A percentile compares a stretch with the other conserved stretches of the same genome.
Evolutionary conservation across 2,329 filamentous ascomycete genomes (phyloP).

Genomic region (Colletotrichum euphorbiae): DNA sequence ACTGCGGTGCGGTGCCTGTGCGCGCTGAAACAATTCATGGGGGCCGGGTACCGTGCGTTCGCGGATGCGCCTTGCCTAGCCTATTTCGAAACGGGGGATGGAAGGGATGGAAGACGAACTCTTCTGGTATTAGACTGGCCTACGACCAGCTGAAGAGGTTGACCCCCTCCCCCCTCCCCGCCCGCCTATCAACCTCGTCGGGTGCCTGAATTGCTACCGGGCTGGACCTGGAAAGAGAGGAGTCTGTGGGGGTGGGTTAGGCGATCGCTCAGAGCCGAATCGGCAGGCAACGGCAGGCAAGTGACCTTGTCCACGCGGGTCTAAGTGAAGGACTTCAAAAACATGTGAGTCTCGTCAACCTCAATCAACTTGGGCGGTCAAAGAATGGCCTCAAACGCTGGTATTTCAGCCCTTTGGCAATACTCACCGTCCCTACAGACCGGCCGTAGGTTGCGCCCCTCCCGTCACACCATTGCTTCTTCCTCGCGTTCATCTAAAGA

Average conservation of each 20-base stretch:
- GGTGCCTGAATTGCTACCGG: slow-evolving; percentile 8
- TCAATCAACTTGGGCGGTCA: not conserved
- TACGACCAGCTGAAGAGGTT: not conserved
- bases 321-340: slow-evolving; percentile 2
- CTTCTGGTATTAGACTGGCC: not conserved
- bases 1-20: too few species aligned
- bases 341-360: not conserved
- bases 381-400: too few species aligned
- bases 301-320: not conserved
- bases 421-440: not conserved
- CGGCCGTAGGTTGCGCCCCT: not conserved
- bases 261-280: slow-evolving; percentile 5
- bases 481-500: slow-evolving; percentile 12
- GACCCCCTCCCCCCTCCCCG: not conserved
- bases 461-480: not conserved
- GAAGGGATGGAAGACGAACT: not conserved
- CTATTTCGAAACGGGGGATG: not conserved
- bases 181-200: slow-evolving; percentile 5
- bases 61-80: not conserved
- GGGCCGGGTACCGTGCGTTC: not conserved
- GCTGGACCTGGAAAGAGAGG: slow-evolving; percentile 8
- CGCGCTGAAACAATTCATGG: slow-evolving; percentile 4
- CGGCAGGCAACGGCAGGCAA: not conserved
- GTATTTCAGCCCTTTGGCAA: not conserved
- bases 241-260: not conserved